Conservation (phyloP, 2,329 filamentous ascomycete genomes). For the Lachnellula occidentalis region DNA sequence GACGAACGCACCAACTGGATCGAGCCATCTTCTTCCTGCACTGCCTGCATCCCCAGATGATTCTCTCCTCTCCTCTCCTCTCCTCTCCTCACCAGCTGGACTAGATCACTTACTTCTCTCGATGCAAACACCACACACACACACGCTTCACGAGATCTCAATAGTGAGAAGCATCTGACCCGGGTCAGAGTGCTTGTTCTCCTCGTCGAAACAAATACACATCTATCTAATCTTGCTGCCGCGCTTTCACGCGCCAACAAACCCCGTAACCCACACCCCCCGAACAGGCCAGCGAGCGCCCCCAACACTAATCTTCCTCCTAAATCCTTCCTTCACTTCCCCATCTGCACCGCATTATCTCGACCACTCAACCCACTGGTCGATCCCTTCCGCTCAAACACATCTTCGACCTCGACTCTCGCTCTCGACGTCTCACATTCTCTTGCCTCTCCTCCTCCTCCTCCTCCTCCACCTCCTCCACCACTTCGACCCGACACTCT, state of each 20-base stretch:
- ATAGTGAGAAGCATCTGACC: too few species aligned
- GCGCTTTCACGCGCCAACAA: neutral
- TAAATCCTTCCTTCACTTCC: neutral
- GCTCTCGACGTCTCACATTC: conserved; percentile 21
- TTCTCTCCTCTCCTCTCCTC: neutral
- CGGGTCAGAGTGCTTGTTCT: too few species aligned
- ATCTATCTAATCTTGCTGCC: too few species aligned
- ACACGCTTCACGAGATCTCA: too few species aligned
- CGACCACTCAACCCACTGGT: neutral
- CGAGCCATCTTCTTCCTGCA: neutral
- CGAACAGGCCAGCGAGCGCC: neutral
- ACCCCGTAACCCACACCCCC: neutral
- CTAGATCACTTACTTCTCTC: too few species aligned
- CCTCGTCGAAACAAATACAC: too few species aligned
- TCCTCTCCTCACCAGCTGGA: too few species aligned
- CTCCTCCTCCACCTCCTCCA: conserved; percentile 15
- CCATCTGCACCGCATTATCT: neutral
- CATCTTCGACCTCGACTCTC: neutral
- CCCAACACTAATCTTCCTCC: neutral
- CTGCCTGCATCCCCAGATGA: neutral
- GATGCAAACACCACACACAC: too few species aligned
- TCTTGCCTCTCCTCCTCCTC: conserved; percentile 14
- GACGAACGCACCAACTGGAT: too few species aligned
- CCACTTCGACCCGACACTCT: conserved; percentile 15
- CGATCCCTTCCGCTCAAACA: neutral